Base-by-base conservation (phyloP, 139 green algal species). In the Spirogloea muscicola region DNA sequence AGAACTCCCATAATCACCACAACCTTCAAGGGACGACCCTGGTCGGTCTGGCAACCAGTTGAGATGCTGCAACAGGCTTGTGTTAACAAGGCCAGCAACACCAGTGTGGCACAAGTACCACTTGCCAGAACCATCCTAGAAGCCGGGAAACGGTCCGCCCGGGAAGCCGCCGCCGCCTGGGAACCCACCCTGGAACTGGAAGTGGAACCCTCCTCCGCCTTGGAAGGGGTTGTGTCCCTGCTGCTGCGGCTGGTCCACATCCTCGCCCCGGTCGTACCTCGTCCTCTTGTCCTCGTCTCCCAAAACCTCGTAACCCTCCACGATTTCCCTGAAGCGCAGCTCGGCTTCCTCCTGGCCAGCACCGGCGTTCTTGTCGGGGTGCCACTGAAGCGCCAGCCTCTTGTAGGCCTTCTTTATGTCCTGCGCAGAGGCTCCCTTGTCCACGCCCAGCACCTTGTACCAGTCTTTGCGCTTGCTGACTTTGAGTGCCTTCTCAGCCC, bases 311-410 rank as follows among this genome's bases (percentile, higher is more conserved):
- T 85, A 85, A 6, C 79, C 79, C 59, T 84, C 80, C 0, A 79
- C 77, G 6, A 85, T 44, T 10, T 85, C 67, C 10, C 79, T 51
- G n/a, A 85, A 85, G 57, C 77, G 75, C 33, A 71, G 58, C 46
- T 86, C 69, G 4, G 80, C 79, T 65, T 85, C 79, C 77, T 85
- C 64, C 60, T 85, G 62, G 49, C 84, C 83, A n/a, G n/a, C n/a
- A 18, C 59, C 80, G 13, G 40, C 10, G 59, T 85, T 85, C 66
- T 85, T 85, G 58, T 85, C 80, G 18, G 77, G 77, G 29, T 84
- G 77, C 31, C 37, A 84, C 34, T 76, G 76, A 6, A 84, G 49
- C 31, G 77, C 77, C 25, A 86, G 77, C 61, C 36, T 72, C 76
- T 84, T 84, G 39, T 84, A 84, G 37, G 77, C 76, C 13, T 39